phyloP scores from a whole-genome alignment of 108 stramenopile species.

The Fragilaria radians region DNA sequence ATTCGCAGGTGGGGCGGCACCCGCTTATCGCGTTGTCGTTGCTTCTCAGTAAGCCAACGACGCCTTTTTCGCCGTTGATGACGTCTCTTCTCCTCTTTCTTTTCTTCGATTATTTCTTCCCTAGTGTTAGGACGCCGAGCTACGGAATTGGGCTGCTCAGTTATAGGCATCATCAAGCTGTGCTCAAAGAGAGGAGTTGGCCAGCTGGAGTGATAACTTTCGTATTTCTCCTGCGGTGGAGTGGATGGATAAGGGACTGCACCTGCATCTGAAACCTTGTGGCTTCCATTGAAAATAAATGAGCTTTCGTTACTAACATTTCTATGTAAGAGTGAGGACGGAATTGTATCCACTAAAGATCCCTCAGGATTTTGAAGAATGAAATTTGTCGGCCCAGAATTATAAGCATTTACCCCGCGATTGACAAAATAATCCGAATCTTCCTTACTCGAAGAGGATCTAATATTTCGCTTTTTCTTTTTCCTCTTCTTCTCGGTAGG shows the following conservation, averaged over 20 bases:
- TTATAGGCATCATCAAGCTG: background rate
- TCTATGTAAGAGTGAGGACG: background rate
- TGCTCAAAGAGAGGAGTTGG: background rate
- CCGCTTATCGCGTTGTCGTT: slow-evolving; percentile 22
- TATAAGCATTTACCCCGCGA: background rate
- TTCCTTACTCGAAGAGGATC: background rate
- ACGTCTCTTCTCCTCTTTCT: slow-evolving; percentile 10
- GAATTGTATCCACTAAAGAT: background rate
- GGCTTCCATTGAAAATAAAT: background rate
- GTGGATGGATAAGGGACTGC: background rate
- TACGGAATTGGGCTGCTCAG: background rate
- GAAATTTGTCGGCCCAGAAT: background rate
- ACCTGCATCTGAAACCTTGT: background rate
- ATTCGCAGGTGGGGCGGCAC: slow-evolving; percentile 54
- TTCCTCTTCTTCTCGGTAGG: background rate
- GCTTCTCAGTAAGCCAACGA: slow-evolving; percentile 9
- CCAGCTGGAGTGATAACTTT: background rate
- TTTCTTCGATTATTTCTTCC: background rate
- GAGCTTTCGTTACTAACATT: background rate
- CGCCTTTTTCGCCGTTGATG: slow-evolving; percentile 16
- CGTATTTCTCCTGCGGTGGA: background rate
- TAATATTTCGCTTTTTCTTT: background rate
- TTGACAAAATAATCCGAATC: slow-evolving; percentile 1
- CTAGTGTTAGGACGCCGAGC: background rate
- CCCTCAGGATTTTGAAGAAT: background rate